These are phyloP conservation scores for Apodospora peruviana DNA, from an alignment of 495 filamentous ascomycete genomes.

Conservation along the genomic window DNA sequence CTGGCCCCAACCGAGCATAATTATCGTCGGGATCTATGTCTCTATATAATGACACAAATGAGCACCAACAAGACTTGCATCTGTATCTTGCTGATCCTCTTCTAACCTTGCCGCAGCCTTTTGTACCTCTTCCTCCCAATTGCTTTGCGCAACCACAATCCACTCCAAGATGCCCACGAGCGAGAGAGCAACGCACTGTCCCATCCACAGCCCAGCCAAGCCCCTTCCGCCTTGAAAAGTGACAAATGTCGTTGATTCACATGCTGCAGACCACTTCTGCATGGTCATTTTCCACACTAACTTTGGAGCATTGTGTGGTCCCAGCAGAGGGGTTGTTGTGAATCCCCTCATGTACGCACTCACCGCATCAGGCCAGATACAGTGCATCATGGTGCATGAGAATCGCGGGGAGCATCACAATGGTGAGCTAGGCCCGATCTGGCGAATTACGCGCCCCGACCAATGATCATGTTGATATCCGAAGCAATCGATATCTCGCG, in stretches of 20 bases:
- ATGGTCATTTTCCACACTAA: neutral
- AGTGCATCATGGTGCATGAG: neutral
- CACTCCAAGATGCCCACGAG: constrained; percentile 76
- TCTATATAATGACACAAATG: neutral
- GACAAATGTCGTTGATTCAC: neutral
- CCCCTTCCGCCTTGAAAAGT: constrained; percentile 78
- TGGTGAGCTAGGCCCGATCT: constrained; percentile 2
- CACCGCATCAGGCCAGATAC: neutral
- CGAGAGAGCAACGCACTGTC: constrained; percentile 85
- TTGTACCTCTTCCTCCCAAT: constrained; percentile 72
- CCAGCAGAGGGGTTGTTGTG: neutral
- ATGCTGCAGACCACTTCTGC: neutral
- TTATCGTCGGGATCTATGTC: neutral
- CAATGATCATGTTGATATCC: neutral
- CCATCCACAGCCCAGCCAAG: constrained; percentile 77
- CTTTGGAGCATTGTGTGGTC: neutral
- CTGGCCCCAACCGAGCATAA: neutral
- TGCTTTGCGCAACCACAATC: constrained; percentile 70
- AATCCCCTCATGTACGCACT: neutral
- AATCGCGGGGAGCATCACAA: neutral
- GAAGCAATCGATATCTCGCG: neutral
- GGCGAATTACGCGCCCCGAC: constrained; percentile 9
- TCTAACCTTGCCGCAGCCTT: constrained; percentile 78
- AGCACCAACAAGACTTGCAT: neutral
- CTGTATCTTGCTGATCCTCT: constrained; percentile 16